phyloP scores from a whole-genome alignment of 331 rosid genomes.

The Malus hybrid region DNA sequence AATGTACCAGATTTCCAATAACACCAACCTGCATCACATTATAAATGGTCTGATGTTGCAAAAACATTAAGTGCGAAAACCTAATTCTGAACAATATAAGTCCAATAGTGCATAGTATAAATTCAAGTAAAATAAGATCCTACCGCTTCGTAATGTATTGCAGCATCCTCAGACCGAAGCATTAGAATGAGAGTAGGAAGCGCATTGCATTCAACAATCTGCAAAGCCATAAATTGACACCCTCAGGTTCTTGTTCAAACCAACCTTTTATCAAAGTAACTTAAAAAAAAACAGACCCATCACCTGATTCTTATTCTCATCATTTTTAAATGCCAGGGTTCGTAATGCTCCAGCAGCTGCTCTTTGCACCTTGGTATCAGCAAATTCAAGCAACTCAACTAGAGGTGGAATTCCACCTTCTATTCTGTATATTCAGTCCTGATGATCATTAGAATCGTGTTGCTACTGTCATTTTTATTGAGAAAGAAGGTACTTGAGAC shows the following conservation, averaged over 20 bases:
- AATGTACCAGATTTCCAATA: conserved; percentile 95
- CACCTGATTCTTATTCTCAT: conserved; percentile 95
- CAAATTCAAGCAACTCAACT: conserved; percentile 81
- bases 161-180: conserved; percentile 95
- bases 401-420: conserved; percentile 99
- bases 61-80: neutral
- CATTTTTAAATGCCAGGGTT: conserved; percentile 92
- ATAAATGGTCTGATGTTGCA: conserved; percentile 25
- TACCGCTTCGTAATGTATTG: conserved; percentile 98
- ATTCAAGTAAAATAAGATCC: conserved; percentile 15
- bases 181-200: conserved; percentile 91
- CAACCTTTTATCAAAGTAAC: neutral
- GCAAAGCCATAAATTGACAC: conserved; percentile 29
- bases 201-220: conserved; percentile 99
- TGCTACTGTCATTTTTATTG: neutral
- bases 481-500: conserved; percentile 6
- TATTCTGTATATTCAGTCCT: conserved; percentile 46
- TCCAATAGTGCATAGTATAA: neutral
- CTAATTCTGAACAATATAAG: conserved; percentile 9
- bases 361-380: conserved; percentile 94
- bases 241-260: conserved; percentile 5
- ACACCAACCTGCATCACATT: conserved; percentile 82
- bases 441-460: conserved; percentile 7
- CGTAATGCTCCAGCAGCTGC: conserved; percentile 98
- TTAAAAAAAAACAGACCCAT: conserved; percentile 9